These are phyloP conservation scores for Boeremia exigua DNA, from an alignment of 2,329 filamentous ascomycete genomes.

Conservation along the genomic window DNA sequence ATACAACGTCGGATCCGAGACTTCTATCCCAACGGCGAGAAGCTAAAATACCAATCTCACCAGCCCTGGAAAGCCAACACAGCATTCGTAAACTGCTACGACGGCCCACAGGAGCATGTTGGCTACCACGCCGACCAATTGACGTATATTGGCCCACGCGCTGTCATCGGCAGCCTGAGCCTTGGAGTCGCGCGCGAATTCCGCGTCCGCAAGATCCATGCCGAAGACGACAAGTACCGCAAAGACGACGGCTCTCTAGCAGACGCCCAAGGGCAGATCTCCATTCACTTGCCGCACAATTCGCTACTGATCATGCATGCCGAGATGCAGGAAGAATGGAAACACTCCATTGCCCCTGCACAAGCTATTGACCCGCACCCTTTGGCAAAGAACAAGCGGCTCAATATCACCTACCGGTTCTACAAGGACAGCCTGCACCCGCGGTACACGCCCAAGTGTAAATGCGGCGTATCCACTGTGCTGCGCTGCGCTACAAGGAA, in stretches of 20 bases:
- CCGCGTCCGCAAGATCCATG: conserved; percentile 77
- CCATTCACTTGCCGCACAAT: conserved; percentile 93
- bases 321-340: conserved; percentile 98
- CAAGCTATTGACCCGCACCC: conserved; percentile 84
- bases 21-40: conserved; percentile 71
- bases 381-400: conserved; percentile 76
- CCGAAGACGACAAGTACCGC: conserved; percentile 58
- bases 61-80: conserved; percentile 82
- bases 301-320: conserved; percentile 95
- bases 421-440: conserved; percentile 82
- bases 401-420: conserved; percentile 93
- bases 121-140: conserved; percentile 93
- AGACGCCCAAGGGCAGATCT: conserved; percentile 82
- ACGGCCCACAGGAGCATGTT: conserved; percentile 79
- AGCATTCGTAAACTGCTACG: conserved; percentile 93
- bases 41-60: conserved; percentile 78
- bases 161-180: conserved; percentile 88
- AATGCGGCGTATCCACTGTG: conserved; percentile 71
- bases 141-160: conserved; percentile 87
- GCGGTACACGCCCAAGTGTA: conserved; percentile 76
- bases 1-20: conserved; percentile 73
- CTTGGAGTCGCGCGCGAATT: conserved; percentile 94
- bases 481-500: conserved; percentile 82
- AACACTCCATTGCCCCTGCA: conserved; percentile 81
- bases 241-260: conserved; percentile 49